phyloP scores from a whole-genome alignment of 805 yeast genomes.

The Saturnispora bothae region DNA sequence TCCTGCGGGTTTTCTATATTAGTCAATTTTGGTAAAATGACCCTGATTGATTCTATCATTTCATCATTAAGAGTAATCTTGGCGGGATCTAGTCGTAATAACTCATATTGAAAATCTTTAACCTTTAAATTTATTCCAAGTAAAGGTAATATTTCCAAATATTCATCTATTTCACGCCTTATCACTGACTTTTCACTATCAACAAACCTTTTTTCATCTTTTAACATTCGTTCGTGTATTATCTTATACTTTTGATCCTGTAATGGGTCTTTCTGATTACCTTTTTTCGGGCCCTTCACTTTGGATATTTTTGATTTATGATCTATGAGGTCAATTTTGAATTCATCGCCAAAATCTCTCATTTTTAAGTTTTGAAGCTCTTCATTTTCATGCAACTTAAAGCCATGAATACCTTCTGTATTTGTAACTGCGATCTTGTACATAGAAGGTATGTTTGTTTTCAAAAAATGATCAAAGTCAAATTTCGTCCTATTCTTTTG shows the following conservation, averaged over 20 bases:
- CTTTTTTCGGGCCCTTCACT: constrained; percentile 1
- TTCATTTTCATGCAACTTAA: not conserved
- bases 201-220: constrained; percentile 53
- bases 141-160: constrained; percentile 34
- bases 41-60: constrained; percentile 6
- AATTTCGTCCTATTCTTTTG: constrained; percentile 14
- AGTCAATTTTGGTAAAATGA: constrained; percentile 27
- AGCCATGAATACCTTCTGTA: not conserved
- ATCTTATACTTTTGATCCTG: constrained; percentile 32
- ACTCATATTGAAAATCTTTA: constrained; percentile 7
- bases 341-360: constrained; percentile 5
- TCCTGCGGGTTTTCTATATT: constrained; percentile 38
- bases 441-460: constrained; percentile 18
- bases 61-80: constrained; percentile 10
- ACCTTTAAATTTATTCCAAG: constrained; percentile 19
- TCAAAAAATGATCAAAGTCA: constrained; percentile 28
- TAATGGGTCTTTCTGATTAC: constrained; percentile 32
- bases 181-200: constrained; percentile 43
- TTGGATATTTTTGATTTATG: constrained; percentile 9
- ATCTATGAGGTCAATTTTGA: constrained; percentile 15
- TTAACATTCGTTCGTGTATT: constrained; percentile 51
- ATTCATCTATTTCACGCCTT: constrained; percentile 46
- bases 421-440: constrained; percentile 15
- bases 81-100: constrained; percentile 7
- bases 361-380: not conserved